phyloP scores from a whole-genome alignment of 2,329 filamentous ascomycete species.

The Phaeosphaeriaceae sp. region DNA sequence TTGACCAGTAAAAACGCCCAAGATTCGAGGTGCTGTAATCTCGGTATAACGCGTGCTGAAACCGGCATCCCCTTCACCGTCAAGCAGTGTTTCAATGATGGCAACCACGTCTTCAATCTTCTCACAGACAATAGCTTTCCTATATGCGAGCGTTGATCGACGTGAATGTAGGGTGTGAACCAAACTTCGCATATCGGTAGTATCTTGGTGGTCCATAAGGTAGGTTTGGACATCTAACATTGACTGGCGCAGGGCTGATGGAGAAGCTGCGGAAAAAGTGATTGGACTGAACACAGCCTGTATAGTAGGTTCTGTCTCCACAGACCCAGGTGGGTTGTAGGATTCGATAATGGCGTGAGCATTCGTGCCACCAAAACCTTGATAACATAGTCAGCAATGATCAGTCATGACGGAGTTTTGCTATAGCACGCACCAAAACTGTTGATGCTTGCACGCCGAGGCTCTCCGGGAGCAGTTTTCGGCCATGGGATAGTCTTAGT shows the following conservation, averaged over 20 bases:
- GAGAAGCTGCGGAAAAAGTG: constrained; percentile 13
- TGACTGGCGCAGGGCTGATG: background rate
- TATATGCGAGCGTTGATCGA: background rate
- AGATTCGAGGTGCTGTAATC: background rate
- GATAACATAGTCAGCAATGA: background rate
- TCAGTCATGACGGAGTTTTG: background rate
- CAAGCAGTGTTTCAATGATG: background rate
- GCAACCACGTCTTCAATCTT: background rate
- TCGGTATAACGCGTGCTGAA: too few species aligned
- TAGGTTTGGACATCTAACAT: background rate
- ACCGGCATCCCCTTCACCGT: too few species aligned
- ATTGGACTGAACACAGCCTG: background rate
- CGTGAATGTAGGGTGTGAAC: background rate
- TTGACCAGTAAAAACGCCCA: constrained; percentile 45
- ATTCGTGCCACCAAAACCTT: constrained; percentile 28
- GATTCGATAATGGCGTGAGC: constrained; percentile 31
- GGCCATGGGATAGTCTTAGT: constrained; percentile 17
- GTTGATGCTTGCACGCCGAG: constrained; percentile 23
- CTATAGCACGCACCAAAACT: constrained; percentile 22
- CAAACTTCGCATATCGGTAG: constrained; percentile 2
- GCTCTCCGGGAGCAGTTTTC: background rate
- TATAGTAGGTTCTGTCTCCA: background rate
- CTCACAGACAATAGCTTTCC: constrained; percentile 10
- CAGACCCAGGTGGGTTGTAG: background rate
- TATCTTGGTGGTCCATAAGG: background rate